These are phyloP conservation scores for Saccharomyces cerevisiae DNA, from an alignment of 805 yeast species.

Conservation along the genomic window DNA sequence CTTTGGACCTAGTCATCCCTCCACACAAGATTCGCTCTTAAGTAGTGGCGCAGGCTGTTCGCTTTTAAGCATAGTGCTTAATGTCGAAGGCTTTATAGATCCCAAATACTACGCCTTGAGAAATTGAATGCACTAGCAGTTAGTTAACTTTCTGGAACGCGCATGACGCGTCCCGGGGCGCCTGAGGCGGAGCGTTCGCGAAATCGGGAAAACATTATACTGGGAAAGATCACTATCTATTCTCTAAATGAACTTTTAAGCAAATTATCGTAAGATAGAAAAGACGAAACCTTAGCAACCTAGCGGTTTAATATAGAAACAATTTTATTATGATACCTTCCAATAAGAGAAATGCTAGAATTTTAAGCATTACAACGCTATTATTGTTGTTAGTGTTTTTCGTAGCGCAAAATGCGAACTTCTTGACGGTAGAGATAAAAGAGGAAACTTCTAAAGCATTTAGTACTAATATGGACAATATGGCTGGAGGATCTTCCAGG, in stretches of 20 bases:
- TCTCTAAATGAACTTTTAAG: background rate
- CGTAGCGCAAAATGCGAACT: slow-evolving; percentile 20
- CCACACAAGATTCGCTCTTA: background rate
- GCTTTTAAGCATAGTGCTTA: background rate
- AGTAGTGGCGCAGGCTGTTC: background rate
- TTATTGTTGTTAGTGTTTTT: slow-evolving; percentile 22
- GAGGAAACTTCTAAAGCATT: background rate
- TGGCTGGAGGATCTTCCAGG: background rate
- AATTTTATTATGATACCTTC: background rate
- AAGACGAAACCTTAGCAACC: background rate
- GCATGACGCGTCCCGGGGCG: background rate
- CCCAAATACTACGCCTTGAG: background rate
- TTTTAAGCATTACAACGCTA: slow-evolving; percentile 19
- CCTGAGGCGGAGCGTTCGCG: background rate
- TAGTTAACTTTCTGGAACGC: background rate
- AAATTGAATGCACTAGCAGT: background rate
- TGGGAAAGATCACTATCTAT: background rate
- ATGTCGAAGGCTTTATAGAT: background rate
- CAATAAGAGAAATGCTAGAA: slow-evolving; percentile 24
- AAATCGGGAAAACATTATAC: background rate
- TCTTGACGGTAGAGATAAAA: background rate
- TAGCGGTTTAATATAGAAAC: background rate
- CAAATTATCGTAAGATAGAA: background rate
- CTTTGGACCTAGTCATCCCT: background rate
- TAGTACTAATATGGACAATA: background rate